These are phyloP conservation scores for Yamadazyma blattariae DNA, from an alignment of 1,139 yeast species.

Conservation along the genomic window DNA sequence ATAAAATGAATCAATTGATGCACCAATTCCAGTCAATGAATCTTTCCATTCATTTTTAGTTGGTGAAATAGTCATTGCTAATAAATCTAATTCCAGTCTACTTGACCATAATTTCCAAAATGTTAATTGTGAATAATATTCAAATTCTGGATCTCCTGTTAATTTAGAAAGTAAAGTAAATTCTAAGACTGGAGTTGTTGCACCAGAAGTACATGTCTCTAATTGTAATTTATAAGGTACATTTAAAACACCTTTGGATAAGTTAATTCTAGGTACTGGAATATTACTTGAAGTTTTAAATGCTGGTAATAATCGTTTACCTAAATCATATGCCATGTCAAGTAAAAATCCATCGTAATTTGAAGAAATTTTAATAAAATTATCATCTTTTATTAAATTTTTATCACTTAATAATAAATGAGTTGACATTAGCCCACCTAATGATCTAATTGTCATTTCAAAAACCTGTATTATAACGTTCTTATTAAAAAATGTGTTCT, in stretches of 20 bases:
- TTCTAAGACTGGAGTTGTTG: slow-evolving; percentile 78
- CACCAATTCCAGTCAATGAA: slow-evolving; percentile 77
- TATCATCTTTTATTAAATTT: slow-evolving; percentile 21
- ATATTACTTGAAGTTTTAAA: slow-evolving; percentile 59
- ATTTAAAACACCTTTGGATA: slow-evolving; percentile 47
- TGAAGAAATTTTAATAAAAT: slow-evolving; percentile 16
- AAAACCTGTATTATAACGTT: slow-evolving; percentile 81
- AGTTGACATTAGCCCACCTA: slow-evolving; percentile 77
- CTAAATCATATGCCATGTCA: slow-evolving; percentile 68
- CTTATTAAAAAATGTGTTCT: slow-evolving; percentile 48
- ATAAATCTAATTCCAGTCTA: slow-evolving; percentile 56
- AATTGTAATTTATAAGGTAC: slow-evolving; percentile 41
- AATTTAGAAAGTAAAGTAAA: slow-evolving; percentile 69
- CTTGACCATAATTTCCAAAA: slow-evolving; percentile 71
- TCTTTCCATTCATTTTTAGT: slow-evolving; percentile 55
- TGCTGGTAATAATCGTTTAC: slow-evolving; percentile 63
- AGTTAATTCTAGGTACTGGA: slow-evolving; percentile 73
- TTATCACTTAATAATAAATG: slow-evolving; percentile 66
- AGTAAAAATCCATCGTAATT: slow-evolving; percentile 70
- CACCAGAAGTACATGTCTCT: slow-evolving; percentile 87
- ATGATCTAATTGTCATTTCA: slow-evolving; percentile 74
- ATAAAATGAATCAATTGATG: slow-evolving; percentile 89
- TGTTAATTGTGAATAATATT: slow-evolving; percentile 56
- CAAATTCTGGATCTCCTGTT: slow-evolving; percentile 74
- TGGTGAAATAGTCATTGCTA: slow-evolving; percentile 81